These are phyloP conservation scores for Chytriomyces hyalinus DNA, from an alignment of 192 early-diverging fungal genomes.

Conservation along the genomic window DNA sequence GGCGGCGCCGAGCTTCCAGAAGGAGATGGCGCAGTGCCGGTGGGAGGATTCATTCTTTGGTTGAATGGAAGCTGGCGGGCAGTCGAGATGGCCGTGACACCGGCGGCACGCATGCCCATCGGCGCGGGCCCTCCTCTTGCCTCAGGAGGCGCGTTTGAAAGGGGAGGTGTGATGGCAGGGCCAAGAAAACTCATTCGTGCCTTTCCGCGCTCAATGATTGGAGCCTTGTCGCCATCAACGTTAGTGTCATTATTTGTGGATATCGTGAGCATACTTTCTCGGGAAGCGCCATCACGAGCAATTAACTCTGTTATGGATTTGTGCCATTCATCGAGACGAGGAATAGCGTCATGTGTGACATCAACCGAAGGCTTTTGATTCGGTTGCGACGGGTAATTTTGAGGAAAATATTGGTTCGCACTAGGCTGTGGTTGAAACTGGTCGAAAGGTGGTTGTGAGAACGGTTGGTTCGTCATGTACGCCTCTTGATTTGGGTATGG, in stretches of 20 bases:
- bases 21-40: neutral
- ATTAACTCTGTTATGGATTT: neutral
- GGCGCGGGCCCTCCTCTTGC: neutral
- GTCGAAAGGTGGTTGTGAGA: neutral
- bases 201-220: neutral
- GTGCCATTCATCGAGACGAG: conserved; percentile 4
- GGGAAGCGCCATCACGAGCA: neutral
- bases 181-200: neutral
- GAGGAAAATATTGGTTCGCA: neutral
- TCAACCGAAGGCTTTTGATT: neutral
- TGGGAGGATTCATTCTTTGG: neutral
- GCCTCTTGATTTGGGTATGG: neutral
- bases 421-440: neutral
- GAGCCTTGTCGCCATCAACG: neutral
- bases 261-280: neutral
- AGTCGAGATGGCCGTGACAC: neutral
- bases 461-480: too few species aligned
- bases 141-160: neutral
- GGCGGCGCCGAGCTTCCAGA: neutral
- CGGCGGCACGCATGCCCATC: neutral
- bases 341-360: conserved; percentile 5
- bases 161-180: neutral
- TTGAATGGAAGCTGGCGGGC: neutral
- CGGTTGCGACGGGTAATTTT: neutral
- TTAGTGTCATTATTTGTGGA: neutral